Evolutionary conservation across 108 stramenopile species (phyloP).

Genomic region (Cyclotella atomus): DNA sequence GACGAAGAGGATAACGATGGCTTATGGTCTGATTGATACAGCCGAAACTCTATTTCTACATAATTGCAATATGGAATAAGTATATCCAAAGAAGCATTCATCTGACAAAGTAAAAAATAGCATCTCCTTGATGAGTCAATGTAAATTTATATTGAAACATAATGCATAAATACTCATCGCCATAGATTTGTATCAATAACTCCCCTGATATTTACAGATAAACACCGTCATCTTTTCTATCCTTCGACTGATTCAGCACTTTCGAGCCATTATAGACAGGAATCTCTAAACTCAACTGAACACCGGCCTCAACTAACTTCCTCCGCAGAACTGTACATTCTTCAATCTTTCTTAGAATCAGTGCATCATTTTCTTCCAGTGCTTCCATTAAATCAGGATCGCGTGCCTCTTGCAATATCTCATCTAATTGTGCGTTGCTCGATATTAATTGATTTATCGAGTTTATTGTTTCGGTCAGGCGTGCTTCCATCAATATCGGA

Average conservation of each 20-base stretch:
- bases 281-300: conserved; percentile 16
- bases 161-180: background rate
- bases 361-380: conserved; percentile 24
- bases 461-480: conserved; percentile 18
- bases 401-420: background rate
- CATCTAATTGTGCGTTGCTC: conserved; percentile 28
- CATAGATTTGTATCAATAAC: background rate
- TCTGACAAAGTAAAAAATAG: too few species aligned
- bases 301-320: conserved; percentile 7
- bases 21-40: conserved; percentile 30
- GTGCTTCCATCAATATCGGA: conserved; percentile 33
- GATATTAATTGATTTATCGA: conserved; percentile 23
- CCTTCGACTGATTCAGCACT: conserved; percentile 12
- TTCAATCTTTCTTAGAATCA: conserved; percentile 20
- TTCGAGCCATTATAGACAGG: conserved; percentile 15
- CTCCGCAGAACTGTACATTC: background rate
- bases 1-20: conserved; percentile 18
- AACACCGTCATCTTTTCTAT: background rate
- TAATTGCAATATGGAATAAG: too few species aligned
- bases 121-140: too few species aligned
- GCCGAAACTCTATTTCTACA: too few species aligned
- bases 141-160: background rate
- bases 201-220: background rate
- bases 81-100: too few species aligned
- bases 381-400: conserved; percentile 32